Conservation (phyloP, 768 basidiomycete species). For the Strobilomyces confusus region DNA sequence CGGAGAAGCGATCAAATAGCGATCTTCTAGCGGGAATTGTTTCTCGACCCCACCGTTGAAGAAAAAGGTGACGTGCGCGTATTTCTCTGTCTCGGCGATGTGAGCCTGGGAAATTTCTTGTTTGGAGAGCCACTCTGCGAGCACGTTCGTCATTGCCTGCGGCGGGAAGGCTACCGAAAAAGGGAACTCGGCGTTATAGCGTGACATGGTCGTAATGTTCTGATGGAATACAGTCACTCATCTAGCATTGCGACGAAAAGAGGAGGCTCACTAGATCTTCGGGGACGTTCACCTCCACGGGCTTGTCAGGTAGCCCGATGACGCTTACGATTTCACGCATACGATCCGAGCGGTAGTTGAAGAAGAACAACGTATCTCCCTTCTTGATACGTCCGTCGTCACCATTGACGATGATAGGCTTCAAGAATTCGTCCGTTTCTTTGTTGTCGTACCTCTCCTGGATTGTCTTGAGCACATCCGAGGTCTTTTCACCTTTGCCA, state of each 20-base stretch:
- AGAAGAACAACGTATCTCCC: constrained; percentile 87
- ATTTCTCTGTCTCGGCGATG: constrained; percentile 97
- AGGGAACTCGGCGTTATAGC: constrained; percentile 87
- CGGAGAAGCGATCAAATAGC: constrained; percentile 87
- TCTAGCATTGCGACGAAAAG: not conserved
- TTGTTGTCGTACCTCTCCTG: constrained; percentile 78
- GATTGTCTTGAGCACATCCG: constrained; percentile 59
- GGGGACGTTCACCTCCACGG: constrained; percentile 78
- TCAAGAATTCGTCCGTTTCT: constrained; percentile 92
- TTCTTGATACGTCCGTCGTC: constrained; percentile 80
- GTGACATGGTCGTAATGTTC: constrained; percentile 92
- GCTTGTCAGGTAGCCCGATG: constrained; percentile 78
- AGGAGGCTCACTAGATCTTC: constrained; percentile 61
- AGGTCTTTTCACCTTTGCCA: constrained; percentile 57
- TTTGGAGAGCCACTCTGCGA: constrained; percentile 86
- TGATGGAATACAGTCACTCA: constrained; percentile 22
- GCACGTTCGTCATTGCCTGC: constrained; percentile 88
- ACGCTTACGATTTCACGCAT: constrained; percentile 89
- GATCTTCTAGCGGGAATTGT: constrained; percentile 78
- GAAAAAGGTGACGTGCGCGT: constrained; percentile 97
- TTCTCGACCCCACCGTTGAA: constrained; percentile 97
- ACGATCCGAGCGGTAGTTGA: constrained; percentile 96
- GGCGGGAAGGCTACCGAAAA: constrained; percentile 94
- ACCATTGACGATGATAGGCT: constrained; percentile 87
- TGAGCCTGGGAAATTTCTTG: constrained; percentile 83